A percentile compares a stretch with the other conserved stretches of the same genome.
These are phyloP conservation scores for Globisporangium rhizosaccharum DNA, from an alignment of 352 stramenopile species.

Conservation along the genomic window DNA sequence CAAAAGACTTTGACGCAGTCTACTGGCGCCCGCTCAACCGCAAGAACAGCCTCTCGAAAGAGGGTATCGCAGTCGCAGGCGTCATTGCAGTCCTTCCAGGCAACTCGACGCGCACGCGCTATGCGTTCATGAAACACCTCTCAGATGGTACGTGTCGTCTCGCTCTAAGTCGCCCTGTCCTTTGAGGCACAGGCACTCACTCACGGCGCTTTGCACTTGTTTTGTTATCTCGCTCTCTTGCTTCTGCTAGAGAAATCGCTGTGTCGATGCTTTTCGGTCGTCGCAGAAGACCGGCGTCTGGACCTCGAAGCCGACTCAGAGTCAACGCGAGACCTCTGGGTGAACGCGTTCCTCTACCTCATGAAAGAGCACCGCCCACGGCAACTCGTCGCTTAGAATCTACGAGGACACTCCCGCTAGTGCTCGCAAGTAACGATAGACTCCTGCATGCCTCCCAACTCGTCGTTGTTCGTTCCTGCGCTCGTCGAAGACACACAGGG, in stretches of 20 bases:
- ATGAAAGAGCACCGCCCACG: conserved; percentile 44
- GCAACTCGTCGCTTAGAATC: conserved; percentile 43
- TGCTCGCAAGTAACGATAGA: background rate
- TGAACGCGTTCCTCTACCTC: conserved; percentile 42
- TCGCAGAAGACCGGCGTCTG: conserved; percentile 56
- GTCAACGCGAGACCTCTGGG: conserved; percentile 55
- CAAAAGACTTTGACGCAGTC: conserved; percentile 53
- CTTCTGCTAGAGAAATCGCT: conserved; percentile 52
- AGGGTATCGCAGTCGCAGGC: conserved; percentile 35
- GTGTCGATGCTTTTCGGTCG: conserved; percentile 55
- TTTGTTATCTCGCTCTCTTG: background rate
- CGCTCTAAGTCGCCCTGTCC: background rate
- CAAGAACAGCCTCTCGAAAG: conserved; percentile 54
- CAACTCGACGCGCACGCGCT: conserved; percentile 53
- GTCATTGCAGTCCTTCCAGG: conserved; percentile 51
- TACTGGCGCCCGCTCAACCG: conserved; percentile 70
- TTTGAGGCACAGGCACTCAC: background rate
- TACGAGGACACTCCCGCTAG: conserved; percentile 9
- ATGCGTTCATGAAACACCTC: conserved; percentile 76
- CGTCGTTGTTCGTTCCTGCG: no score
- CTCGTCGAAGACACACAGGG: no score
- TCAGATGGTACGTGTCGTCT: conserved; percentile 35
- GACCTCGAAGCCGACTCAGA: conserved; percentile 72
- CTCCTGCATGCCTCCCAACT: no score
- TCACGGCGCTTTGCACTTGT: background rate